Evolutionary conservation across 306 rosid species (phyloP).

Genomic region (Hippophae tibetana): DNA sequence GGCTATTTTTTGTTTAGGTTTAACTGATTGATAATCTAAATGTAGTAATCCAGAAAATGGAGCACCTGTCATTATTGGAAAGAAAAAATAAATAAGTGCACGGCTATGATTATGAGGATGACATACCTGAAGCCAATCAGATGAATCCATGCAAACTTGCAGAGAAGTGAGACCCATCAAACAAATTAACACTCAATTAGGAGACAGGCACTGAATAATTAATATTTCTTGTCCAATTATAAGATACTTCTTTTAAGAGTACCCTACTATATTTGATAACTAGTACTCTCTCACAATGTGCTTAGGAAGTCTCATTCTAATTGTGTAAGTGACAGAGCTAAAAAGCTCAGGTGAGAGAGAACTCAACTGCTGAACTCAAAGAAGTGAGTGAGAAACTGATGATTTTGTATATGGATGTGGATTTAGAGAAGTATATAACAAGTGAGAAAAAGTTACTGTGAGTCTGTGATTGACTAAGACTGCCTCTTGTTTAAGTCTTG

Average conservation of each 20-base stretch:
- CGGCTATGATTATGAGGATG: too few species aligned
- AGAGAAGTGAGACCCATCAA: slow-evolving; percentile 77
- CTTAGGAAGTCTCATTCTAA: too few species aligned
- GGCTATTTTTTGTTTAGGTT: too few species aligned
- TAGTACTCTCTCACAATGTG: too few species aligned
- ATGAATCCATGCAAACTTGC: slow-evolving; percentile 87
- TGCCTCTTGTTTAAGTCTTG: slow-evolving; percentile 16
- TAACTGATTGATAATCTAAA: too few species aligned
- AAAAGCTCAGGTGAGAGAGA: background rate
- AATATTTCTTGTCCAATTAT: too few species aligned
- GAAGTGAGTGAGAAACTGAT: slow-evolving; percentile 7
- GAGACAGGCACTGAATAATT: background rate
- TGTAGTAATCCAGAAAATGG: too few species aligned
- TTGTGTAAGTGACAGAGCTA: too few species aligned
- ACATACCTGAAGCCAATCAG: slow-evolving; percentile 92
- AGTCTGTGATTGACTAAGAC: slow-evolving; percentile 18
- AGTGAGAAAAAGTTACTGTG: slow-evolving; percentile 18
- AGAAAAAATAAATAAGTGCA: background rate
- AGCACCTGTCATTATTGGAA: too few species aligned
- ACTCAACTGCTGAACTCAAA: slow-evolving; percentile 1
- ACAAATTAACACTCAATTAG: background rate
- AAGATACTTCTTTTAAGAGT: background rate
- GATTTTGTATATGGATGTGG: slow-evolving; percentile 12
- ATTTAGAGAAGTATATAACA: slow-evolving; percentile 48
- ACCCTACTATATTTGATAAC: too few species aligned